Conservation (phyloP, 345 rosid genomes). For the Eucalyptus sp. region DNA sequence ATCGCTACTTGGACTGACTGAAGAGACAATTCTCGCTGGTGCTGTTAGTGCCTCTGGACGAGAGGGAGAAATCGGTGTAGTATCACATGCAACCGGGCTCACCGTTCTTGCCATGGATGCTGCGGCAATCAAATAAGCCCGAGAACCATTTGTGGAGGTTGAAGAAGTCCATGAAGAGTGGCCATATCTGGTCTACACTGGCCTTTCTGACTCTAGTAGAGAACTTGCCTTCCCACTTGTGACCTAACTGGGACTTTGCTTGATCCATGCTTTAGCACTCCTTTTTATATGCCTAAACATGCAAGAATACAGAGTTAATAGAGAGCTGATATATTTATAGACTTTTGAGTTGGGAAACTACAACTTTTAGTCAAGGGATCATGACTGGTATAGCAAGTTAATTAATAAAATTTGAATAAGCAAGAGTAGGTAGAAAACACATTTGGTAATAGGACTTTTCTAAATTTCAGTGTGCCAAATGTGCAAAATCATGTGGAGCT, state of each 20-base stretch:
- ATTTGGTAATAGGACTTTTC: neutral
- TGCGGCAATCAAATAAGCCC: constrained; percentile 14
- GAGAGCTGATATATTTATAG: neutral
- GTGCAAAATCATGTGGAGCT: no score
- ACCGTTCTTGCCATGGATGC: constrained; percentile 39
- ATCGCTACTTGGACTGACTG: constrained; percentile 44
- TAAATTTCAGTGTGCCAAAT: no score
- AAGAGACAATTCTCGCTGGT: neutral
- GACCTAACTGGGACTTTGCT: neutral
- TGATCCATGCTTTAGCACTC: neutral
- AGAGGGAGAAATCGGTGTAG: constrained; percentile 29
- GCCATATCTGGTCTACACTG: constrained; percentile 34
- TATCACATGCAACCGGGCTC: constrained; percentile 48
- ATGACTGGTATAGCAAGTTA: neutral
- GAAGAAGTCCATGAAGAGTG: constrained; percentile 42
- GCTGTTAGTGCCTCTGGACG: neutral
- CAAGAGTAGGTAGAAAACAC: neutral
- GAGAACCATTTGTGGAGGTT: constrained; percentile 40
- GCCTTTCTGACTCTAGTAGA: constrained; percentile 14
- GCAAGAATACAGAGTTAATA: neutral
- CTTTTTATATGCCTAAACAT: neutral
- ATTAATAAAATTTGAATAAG: neutral
- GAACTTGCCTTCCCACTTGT: constrained; percentile 41
- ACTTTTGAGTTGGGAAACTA: neutral
- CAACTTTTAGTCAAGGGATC: neutral